Percentiles rank a stretch among this genome's conserved stretches.
Conservation (phyloP, 2,329 filamentous ascomycete species). For the Chaetomium strumarium region DNA sequence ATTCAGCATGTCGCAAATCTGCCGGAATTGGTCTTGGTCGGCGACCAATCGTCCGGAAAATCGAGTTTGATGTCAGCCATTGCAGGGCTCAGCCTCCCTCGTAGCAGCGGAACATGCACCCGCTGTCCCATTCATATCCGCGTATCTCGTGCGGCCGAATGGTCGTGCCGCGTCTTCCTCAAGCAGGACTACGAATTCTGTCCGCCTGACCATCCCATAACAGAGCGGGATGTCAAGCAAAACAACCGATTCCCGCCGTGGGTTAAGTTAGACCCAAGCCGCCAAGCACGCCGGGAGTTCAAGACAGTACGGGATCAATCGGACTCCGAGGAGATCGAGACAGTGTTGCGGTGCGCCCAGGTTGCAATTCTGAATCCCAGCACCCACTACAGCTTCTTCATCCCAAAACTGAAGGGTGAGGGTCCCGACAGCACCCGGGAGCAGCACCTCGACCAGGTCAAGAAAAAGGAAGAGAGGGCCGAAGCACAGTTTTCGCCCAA, state of each 20-base stretch:
- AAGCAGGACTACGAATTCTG: constrained; percentile 58
- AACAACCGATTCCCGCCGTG: constrained; percentile 60
- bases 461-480: constrained; percentile 34
- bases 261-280: constrained; percentile 43
- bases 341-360: constrained; percentile 68
- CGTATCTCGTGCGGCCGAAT: constrained; percentile 53
- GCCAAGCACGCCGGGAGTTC: constrained; percentile 47
- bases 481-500: constrained; percentile 75
- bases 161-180: constrained; percentile 64
- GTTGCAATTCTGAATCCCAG: constrained; percentile 67
- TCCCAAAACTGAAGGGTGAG: constrained; percentile 39
- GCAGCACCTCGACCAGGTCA: constrained; percentile 12
- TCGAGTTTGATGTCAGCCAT: constrained; percentile 62
- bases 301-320: constrained; percentile 54
- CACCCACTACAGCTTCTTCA: constrained; percentile 45
- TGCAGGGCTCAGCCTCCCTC: constrained; percentile 64
- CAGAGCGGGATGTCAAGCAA: constrained; percentile 42
- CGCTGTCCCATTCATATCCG: constrained; percentile 77
- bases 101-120: constrained; percentile 68
- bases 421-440: constrained; percentile 15
- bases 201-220: constrained; percentile 36
- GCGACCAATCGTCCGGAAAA: constrained; percentile 82
- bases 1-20: constrained; percentile 66
- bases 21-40: constrained; percentile 75
- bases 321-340: constrained; percentile 57